Evolutionary conservation across 2,329 filamentous ascomycete species (phyloP).

Genomic region (Cryphonectria radicalis): DNA sequence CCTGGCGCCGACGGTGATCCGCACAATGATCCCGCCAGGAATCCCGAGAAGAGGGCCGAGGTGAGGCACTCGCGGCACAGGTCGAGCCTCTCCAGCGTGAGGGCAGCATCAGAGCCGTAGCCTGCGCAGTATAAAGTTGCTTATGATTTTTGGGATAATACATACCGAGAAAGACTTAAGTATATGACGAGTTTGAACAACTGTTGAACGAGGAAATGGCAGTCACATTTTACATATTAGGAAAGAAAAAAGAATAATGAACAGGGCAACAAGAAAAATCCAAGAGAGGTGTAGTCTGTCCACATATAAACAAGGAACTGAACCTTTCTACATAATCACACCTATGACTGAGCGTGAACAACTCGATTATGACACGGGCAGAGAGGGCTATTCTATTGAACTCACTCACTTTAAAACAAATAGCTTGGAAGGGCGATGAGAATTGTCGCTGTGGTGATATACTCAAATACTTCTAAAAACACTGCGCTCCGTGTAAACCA

Average conservation of each 20-base stretch:
- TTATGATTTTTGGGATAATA: not conserved
- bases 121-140: not conserved
- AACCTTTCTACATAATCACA: too few species aligned
- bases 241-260: not conserved
- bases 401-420: not conserved
- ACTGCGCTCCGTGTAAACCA: not conserved
- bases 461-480: not conserved
- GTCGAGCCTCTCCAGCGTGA: conserved; percentile 22
- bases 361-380: not conserved
- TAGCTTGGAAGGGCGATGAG: not conserved
- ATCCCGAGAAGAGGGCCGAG: conserved; percentile 45
- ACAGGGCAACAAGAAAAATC: not conserved
- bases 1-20: conserved; percentile 51
- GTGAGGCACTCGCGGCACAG: conserved; percentile 23
- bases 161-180: not conserved
- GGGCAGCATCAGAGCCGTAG: conserved; percentile 21
- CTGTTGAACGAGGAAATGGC: not conserved
- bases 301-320: not conserved
- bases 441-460: not conserved
- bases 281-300: not conserved
- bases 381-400: not conserved
- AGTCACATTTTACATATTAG: not conserved
- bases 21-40: conserved; percentile 48
- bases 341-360: not conserved
- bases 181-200: not conserved